phyloP scores from a whole-genome alignment of 2,329 filamentous ascomycete species.

The Claviceps arundinis region DNA sequence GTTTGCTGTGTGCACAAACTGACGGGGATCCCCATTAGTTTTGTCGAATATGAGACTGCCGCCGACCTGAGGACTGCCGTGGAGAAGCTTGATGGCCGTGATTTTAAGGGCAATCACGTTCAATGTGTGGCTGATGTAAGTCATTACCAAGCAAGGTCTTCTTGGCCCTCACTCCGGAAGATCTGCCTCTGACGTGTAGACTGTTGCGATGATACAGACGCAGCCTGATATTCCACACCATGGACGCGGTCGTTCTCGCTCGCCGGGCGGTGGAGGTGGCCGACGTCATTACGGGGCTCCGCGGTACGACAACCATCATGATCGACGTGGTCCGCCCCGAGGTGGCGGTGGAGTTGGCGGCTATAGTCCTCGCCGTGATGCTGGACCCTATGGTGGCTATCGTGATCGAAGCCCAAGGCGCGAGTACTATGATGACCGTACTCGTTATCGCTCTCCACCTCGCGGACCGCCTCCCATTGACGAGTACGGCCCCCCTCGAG shows the following conservation, averaged over 20 bases:
- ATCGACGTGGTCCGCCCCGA: conserved; percentile 55
- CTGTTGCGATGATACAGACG: conserved; percentile 37
- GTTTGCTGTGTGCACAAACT: neutral
- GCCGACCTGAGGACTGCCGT: conserved; percentile 81
- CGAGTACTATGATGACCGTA: conserved; percentile 78
- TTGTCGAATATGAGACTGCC: conserved; percentile 94
- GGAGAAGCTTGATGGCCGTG: conserved; percentile 83
- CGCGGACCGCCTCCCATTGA: conserved; percentile 52
- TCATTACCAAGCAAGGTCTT: conserved; percentile 6
- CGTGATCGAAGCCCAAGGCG: conserved; percentile 77
- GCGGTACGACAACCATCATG: conserved; percentile 64
- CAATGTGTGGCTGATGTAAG: conserved; percentile 79
- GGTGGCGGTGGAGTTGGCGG: conserved; percentile 41
- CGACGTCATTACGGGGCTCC: conserved; percentile 52
- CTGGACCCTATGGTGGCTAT: conserved; percentile 59
- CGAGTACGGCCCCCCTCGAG: conserved; percentile 59
- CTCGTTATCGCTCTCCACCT: conserved; percentile 68
- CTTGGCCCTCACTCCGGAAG: neutral
- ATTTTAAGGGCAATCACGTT: conserved; percentile 84
- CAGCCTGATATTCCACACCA: conserved; percentile 64
- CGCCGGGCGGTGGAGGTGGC: conserved; percentile 31
- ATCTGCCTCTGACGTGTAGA: neutral
- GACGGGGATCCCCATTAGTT: conserved; percentile 37
- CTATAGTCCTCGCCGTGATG: conserved; percentile 66
- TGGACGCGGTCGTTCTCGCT: conserved; percentile 61